These are phyloP conservation scores for Aspergillus alliaceus DNA, from an alignment of 2,329 filamentous ascomycete species.

Conservation along the genomic window DNA sequence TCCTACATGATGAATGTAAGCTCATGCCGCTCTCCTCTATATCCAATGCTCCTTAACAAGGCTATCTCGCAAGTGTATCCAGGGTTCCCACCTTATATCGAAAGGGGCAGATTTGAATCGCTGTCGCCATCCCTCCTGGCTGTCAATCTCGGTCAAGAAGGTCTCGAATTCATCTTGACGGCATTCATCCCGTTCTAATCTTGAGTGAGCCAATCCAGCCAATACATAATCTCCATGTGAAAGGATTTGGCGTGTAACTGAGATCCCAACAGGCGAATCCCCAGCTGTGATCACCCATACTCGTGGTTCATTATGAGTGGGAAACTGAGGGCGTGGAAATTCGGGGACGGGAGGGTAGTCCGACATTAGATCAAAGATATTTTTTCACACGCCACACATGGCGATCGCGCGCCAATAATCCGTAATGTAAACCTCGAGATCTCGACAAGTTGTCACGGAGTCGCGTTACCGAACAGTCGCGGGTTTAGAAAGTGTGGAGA, in stretches of 20 bases:
- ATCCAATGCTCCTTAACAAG: background rate
- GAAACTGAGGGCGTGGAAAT: slow-evolving; percentile 50
- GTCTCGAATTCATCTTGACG: slow-evolving; percentile 77
- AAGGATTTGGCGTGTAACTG: slow-evolving; percentile 76
- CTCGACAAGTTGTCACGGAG: background rate
- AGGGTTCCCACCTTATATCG: slow-evolving; percentile 51
- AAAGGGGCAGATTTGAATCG: slow-evolving; percentile 65
- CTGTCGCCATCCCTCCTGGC: slow-evolving; percentile 76
- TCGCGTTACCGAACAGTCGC: background rate
- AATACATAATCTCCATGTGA: slow-evolving; percentile 91
- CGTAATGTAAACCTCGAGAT: background rate
- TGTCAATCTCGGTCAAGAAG: slow-evolving; percentile 65
- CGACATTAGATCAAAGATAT: slow-evolving; percentile 30
- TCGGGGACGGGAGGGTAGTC: slow-evolving; percentile 36
- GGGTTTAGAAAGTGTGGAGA: background rate
- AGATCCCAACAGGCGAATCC: slow-evolving; percentile 79
- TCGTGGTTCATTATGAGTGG: slow-evolving; percentile 66
- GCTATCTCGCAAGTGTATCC: background rate
- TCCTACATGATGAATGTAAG: slow-evolving; percentile 37
- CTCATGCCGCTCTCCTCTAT: background rate
- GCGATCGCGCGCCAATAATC: slow-evolving; percentile 26
- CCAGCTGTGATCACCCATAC: slow-evolving; percentile 92
- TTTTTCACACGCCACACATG: slow-evolving; percentile 22
- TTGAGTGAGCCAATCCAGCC: slow-evolving; percentile 74
- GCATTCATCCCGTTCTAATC: slow-evolving; percentile 71